phyloP scores from a whole-genome alignment of 352 stramenopile species.

The Nothophytophthora sp. region DNA sequence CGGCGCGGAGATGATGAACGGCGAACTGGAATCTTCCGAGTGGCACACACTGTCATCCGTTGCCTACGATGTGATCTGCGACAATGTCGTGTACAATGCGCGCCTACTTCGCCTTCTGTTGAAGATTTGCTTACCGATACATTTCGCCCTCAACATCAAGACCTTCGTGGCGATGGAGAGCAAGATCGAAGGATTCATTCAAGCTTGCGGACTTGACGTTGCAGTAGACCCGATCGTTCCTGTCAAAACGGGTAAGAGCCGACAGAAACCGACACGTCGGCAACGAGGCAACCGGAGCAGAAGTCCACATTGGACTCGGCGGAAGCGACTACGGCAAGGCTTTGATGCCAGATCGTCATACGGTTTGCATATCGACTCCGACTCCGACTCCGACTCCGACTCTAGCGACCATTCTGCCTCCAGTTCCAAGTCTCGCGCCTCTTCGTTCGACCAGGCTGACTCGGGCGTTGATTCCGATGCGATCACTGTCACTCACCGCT shows the following conservation, averaged over 20 bases:
- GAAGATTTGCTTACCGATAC: conserved; percentile 33
- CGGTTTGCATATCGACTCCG: conserved; percentile 12
- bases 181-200: conserved; percentile 43
- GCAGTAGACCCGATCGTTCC: not conserved
- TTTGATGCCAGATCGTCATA: conserved; percentile 22
- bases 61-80: conserved; percentile 56
- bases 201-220: conserved; percentile 36
- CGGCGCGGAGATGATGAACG: conserved; percentile 11
- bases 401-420: too few species aligned
- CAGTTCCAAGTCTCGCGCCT: conserved; percentile 16
- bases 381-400: conserved; percentile 28
- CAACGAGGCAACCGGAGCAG: conserved; percentile 3
- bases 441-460: conserved; percentile 6
- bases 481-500: not conserved
- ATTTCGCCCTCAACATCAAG: conserved; percentile 18
- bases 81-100: conserved; percentile 66
- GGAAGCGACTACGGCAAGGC: conserved; percentile 37
- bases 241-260: not conserved
- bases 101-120: conserved; percentile 56
- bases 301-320: conserved; percentile 1
- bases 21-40: conserved; percentile 1
- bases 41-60: conserved; percentile 18
- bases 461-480: not conserved
- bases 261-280: conserved; percentile 1
- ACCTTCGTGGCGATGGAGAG: conserved; percentile 30